Evolutionary conservation across 2,329 filamentous ascomycete genomes (phyloP), one percentile per base, ranked within the genome.

Genomic region (Calonectria hongkongensis): DNA sequence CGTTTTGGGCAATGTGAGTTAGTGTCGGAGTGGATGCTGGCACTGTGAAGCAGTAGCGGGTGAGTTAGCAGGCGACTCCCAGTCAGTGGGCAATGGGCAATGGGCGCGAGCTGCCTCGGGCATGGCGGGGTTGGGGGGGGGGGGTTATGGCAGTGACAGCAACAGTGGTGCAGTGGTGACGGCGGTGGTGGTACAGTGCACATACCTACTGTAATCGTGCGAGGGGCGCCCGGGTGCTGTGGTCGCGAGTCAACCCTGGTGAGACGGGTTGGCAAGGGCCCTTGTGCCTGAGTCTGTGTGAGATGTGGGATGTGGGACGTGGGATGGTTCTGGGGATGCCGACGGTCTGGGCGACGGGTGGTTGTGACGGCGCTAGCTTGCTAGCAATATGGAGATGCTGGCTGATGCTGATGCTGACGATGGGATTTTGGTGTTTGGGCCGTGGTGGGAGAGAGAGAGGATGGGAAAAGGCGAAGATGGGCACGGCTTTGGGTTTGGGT

Each of bases 201-300:
- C 54, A 28, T 60, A 43, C 54, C 54, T 60, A 33, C 45, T 68
- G 47, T 68, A 60, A 41, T 60, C 54, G 54, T 60, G 21, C 8
- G 54, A 60, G 48, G 56, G 54, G 54, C 36, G 56, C 54, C 56
- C 64, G 48, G 67, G 48, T 68, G 64, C 66, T 63, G 56, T 45
- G 50, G 48, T 68, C 64, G 64, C 64, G 69, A 71, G 64, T 72
- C 56, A 68, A 72, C 56, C 70, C 70, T 41, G 60, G 70, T 48
- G 50, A 21, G 69, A 67, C 56, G 63, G 54, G 56, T 39, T 71
- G 64, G 39, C 70, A 58, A 58, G 65, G 56, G 66, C 66, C 66
- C 65, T 64, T 63, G 70, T 68, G 48, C 48, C 64, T 64, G 64
- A 28, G 68, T 50, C 43, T 66, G 50, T 63, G 69, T 68, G 66